phyloP scores from a whole-genome alignment of 768 basidiomycete genomes.

The Phylloporus sp. region DNA sequence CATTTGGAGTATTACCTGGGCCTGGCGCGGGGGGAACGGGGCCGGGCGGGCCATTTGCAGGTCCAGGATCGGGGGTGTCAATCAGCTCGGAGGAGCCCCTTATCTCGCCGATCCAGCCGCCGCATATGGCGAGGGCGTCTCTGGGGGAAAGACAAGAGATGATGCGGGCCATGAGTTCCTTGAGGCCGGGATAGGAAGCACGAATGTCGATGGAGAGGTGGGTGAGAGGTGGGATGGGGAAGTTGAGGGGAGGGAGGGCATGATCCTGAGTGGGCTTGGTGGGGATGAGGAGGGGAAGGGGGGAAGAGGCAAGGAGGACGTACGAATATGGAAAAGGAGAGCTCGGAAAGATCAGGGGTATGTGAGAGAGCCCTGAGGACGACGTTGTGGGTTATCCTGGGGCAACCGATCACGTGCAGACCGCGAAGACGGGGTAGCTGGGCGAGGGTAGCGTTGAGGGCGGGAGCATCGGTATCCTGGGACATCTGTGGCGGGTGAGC shows the following conservation, averaged over 20 bases:
- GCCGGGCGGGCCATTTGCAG: background rate
- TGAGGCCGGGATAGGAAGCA: constrained; percentile 21
- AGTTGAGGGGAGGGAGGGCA: constrained; percentile 4
- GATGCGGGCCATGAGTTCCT: constrained; percentile 15
- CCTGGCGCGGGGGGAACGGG: background rate
- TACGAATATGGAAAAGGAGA: constrained; percentile 60
- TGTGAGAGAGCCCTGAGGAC: constrained; percentile 41
- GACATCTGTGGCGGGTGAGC: constrained; percentile 41
- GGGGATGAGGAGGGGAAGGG: background rate
- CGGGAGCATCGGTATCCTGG: constrained; percentile 46
- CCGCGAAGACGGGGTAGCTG: constrained; percentile 50
- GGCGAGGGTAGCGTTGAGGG: constrained; percentile 44
- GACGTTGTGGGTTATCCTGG: constrained; percentile 47
- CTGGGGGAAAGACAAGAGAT: constrained; percentile 26
- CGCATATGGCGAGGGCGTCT: constrained; percentile 27
- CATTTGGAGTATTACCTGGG: background rate
- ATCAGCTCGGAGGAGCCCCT: constrained; percentile 16
- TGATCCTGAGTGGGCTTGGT: constrained; percentile 14
- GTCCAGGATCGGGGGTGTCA: background rate
- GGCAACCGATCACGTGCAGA: constrained; percentile 59
- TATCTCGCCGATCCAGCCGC: constrained; percentile 34
- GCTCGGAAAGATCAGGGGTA: constrained; percentile 52
- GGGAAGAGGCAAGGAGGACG: constrained; percentile 11
- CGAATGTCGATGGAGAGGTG: constrained; percentile 53
- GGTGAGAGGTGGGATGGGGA: constrained; percentile 37